phyloP scores from a whole-genome alignment of 2,329 filamentous ascomycete genomes.

The Colletotrichum shisoi region DNA sequence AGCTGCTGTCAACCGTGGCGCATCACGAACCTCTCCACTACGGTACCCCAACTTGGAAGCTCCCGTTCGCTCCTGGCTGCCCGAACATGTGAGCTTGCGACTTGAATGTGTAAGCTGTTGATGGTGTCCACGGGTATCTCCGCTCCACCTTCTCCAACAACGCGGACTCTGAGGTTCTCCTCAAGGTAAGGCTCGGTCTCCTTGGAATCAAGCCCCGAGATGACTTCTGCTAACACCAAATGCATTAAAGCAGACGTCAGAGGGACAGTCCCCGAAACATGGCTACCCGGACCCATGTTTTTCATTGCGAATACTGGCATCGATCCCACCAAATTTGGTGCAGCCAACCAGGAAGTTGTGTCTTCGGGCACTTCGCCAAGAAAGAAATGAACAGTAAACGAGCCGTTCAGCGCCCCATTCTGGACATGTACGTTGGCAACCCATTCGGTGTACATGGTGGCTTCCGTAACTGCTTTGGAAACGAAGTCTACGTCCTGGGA shows the following conservation, averaged over 20 bases:
- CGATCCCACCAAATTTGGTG: conserved; percentile 67
- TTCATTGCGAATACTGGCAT: conserved; percentile 64
- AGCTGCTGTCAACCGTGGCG: not conserved
- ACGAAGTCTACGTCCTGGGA: conserved; percentile 12
- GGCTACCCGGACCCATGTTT: conserved; percentile 46
- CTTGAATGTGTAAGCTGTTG: conserved; percentile 48
- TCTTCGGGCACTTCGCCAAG: conserved; percentile 62
- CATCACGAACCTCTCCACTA: conserved; percentile 40
- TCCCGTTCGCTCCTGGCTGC: conserved; percentile 47
- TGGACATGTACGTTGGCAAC: conserved; percentile 70
- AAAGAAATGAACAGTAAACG: conserved; percentile 73
- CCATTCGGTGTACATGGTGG: conserved; percentile 67
- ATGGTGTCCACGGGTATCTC: conserved; percentile 45
- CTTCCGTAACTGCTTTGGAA: conserved; percentile 15
- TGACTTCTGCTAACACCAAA: conserved; percentile 49
- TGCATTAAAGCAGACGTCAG: conserved; percentile 59
- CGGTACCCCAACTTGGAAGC: conserved; percentile 51
- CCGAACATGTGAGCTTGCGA: conserved; percentile 51
- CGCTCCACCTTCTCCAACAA: conserved; percentile 45
- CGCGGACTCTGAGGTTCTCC: conserved; percentile 48
- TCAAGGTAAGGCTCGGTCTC: conserved; percentile 55
- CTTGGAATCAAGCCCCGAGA: conserved; percentile 51
- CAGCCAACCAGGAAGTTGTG: conserved; percentile 58
- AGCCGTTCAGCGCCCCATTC: conserved; percentile 66
- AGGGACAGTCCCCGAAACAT: conserved; percentile 60